Conservation (phyloP, 768 basidiomycete genomes). For the Leccinum disarticulatum region DNA sequence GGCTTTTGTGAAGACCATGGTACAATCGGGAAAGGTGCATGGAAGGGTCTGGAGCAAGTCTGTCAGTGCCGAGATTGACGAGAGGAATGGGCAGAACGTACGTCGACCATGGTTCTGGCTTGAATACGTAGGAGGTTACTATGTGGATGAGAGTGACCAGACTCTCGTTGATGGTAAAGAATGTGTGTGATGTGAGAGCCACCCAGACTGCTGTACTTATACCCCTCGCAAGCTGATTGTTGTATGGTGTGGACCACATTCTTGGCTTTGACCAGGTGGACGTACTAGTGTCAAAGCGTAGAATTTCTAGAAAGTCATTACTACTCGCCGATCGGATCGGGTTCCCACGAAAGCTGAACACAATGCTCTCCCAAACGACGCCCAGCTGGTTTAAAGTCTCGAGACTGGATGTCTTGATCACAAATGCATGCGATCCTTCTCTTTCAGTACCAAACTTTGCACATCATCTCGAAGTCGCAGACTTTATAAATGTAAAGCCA, state of each 20-base stretch:
- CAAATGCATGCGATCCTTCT: slow-evolving; percentile 84
- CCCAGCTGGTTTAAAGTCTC: slow-evolving; percentile 51
- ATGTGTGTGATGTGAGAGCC: neutral
- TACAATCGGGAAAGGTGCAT: slow-evolving; percentile 18
- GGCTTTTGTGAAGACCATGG: slow-evolving; percentile 13
- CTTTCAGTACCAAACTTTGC: slow-evolving; percentile 90
- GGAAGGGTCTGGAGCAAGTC: slow-evolving; percentile 5
- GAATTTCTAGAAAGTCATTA: too few relatives aligned
- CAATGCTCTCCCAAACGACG: too few relatives aligned
- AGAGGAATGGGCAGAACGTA: neutral
- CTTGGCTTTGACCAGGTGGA: neutral
- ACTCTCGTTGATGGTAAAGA: slow-evolving; percentile 8
- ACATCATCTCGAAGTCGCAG: slow-evolving; percentile 89
- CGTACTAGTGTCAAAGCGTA: slow-evolving; percentile 10
- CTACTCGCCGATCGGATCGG: too few relatives aligned
- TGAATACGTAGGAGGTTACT: neutral
- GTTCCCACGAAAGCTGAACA: too few relatives aligned
- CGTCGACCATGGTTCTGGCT: slow-evolving; percentile 12
- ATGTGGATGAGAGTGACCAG: slow-evolving; percentile 18
- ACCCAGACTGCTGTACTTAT: slow-evolving; percentile 10
- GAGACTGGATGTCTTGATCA: slow-evolving; percentile 67
- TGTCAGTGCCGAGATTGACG: neutral
- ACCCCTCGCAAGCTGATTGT: neutral
- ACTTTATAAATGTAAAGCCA: slow-evolving; percentile 92
- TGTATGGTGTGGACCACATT: neutral